Evolutionary conservation across 108 stramenopile genomes (phyloP).

Genomic region (Aurantiochytrium sp.): DNA sequence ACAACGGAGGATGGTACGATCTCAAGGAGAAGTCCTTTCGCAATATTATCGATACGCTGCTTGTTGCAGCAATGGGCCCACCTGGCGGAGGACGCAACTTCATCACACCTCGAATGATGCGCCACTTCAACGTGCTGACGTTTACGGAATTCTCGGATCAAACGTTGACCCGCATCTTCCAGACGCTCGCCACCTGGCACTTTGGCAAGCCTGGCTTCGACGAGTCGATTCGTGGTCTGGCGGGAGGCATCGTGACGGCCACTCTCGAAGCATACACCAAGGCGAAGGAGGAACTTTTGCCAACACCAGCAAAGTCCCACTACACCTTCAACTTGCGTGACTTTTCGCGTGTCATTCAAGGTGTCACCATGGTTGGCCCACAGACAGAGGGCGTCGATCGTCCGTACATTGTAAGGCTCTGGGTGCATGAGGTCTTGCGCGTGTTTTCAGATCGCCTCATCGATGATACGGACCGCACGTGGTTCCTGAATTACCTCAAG

Average conservation of each 20-base stretch:
- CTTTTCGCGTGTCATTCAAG: slow-evolving; percentile 57
- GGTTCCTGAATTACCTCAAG: slow-evolving; percentile 43
- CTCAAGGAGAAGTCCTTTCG: slow-evolving; percentile 53
- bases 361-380: slow-evolving; percentile 49
- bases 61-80: slow-evolving; percentile 61
- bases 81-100: slow-evolving; percentile 59
- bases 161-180: slow-evolving; percentile 54
- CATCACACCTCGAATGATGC: slow-evolving; percentile 52
- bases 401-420: slow-evolving; percentile 37
- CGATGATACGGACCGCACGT: slow-evolving; percentile 47
- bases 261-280: slow-evolving; percentile 48
- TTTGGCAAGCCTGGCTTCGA: slow-evolving; percentile 24
- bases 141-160: slow-evolving; percentile 54
- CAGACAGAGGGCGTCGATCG: background rate
- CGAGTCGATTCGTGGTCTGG: slow-evolving; percentile 21
- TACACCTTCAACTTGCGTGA: slow-evolving; percentile 66
- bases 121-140: slow-evolving; percentile 60
- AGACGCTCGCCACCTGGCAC: slow-evolving; percentile 34
- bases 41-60: slow-evolving; percentile 41
- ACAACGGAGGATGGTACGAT: slow-evolving; percentile 61
- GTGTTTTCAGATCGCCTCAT: slow-evolving; percentile 59
- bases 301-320: slow-evolving; percentile 60
- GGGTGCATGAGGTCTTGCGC: slow-evolving; percentile 56
- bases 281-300: slow-evolving; percentile 42
- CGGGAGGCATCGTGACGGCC: slow-evolving; percentile 40